Percentiles rank a stretch among this genome's conserved stretches.
These are phyloP conservation scores for Claviceps fusiformis DNA, from an alignment of 2,329 filamentous ascomycete genomes.

Conservation along the genomic window DNA sequence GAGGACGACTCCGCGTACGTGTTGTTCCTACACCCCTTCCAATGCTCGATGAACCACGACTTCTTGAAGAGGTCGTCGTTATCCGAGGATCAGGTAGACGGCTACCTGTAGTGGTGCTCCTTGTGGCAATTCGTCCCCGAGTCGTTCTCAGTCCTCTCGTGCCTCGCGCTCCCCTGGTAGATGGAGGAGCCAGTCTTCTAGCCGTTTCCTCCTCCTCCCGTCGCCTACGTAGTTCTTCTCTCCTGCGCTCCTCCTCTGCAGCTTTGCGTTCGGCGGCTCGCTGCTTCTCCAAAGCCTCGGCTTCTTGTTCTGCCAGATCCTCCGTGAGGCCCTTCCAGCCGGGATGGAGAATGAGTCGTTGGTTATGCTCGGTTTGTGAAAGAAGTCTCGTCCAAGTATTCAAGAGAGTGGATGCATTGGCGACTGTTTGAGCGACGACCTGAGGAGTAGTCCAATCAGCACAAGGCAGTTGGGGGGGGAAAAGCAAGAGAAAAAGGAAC, in stretches of 20 bases:
- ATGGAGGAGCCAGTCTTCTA: constrained; percentile 16
- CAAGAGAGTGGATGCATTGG: constrained; percentile 75
- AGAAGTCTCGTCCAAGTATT: constrained; percentile 95
- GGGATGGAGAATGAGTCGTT: constrained; percentile 77
- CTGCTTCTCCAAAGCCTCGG: constrained; percentile 58
- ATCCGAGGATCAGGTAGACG: constrained; percentile 15
- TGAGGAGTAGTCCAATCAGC: constrained; percentile 18
- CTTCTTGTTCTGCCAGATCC: constrained; percentile 76
- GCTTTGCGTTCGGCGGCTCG: constrained; percentile 66
- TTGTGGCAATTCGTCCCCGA: constrained; percentile 15
- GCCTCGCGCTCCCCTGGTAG: constrained; percentile 16
- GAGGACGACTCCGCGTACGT: constrained; percentile 19
- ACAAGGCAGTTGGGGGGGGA: background rate
- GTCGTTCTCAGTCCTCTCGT: constrained; percentile 17
- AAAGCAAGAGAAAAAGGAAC: background rate
- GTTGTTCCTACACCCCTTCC: constrained; percentile 20
- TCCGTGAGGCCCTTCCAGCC: constrained; percentile 80
- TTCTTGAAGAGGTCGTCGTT: constrained; percentile 15
- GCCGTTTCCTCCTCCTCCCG: constrained; percentile 46
- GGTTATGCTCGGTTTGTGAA: constrained; percentile 94
- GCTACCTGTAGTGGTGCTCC: constrained; percentile 15
- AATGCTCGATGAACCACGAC: constrained; percentile 22
- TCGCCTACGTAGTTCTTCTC: constrained; percentile 53
- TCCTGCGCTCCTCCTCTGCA: constrained; percentile 63
- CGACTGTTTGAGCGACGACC: constrained; percentile 77